Conservation (phyloP, 164 flowering plant genomes). For the Kingdonia uniflora region DNA sequence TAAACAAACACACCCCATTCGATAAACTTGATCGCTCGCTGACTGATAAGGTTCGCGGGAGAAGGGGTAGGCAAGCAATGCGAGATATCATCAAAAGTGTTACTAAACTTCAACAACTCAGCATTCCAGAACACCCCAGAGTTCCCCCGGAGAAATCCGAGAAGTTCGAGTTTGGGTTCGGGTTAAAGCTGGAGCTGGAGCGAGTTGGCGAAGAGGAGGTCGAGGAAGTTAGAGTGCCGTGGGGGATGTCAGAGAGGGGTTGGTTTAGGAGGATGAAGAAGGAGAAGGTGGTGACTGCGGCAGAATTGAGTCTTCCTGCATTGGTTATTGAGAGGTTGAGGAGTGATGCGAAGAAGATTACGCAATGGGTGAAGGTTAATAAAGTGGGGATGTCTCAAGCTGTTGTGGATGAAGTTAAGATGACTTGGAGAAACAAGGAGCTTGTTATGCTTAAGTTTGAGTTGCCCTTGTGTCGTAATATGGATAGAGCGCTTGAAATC, state of each 20-base stretch:
- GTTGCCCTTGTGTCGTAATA: constrained; percentile 66
- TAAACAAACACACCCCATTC: constrained; percentile 7
- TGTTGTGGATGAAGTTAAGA: constrained; percentile 56
- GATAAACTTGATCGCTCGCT: constrained; percentile 24
- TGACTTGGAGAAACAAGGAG: constrained; percentile 54
- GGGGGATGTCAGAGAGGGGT: constrained; percentile 45
- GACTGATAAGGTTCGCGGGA: constrained; percentile 41
- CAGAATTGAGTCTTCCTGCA: constrained; percentile 48
- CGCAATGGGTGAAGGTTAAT: constrained; percentile 77
- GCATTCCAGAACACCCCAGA: neutral
- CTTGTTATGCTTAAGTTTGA: constrained; percentile 80
- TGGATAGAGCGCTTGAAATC: constrained; percentile 89
- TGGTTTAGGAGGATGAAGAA: constrained; percentile 49
- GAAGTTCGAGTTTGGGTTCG: constrained; percentile 22
- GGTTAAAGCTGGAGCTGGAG: constrained; percentile 1
- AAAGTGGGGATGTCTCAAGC: constrained; percentile 71
- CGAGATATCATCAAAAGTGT: constrained; percentile 36
- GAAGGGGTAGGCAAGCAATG: constrained; percentile 56
- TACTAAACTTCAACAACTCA: constrained; percentile 28
- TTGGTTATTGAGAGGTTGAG: constrained; percentile 60
- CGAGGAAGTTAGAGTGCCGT: constrained; percentile 44
- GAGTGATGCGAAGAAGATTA: constrained; percentile 46
- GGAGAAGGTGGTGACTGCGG: constrained; percentile 37
- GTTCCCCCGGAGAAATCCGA: constrained; percentile 7
- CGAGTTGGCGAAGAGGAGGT: constrained; percentile 8